Evolutionary conservation across 2,329 filamentous ascomycete genomes (phyloP).

Genomic region (Stagonosporopsis cucurbitacearum): DNA sequence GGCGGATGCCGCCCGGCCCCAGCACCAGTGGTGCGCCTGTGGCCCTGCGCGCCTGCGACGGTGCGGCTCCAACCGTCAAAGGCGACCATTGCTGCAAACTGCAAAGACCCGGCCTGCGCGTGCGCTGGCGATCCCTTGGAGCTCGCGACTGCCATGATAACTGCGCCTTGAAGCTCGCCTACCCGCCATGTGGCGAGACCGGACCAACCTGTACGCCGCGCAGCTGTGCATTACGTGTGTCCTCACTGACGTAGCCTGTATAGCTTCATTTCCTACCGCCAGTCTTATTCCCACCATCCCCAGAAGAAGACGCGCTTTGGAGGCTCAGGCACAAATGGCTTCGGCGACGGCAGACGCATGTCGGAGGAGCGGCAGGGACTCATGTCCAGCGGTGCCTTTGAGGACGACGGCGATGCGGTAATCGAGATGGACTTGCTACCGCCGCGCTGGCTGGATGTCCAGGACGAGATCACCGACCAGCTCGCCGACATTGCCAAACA

Average conservation of each 20-base stretch:
- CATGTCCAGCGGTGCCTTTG: slow-evolving; percentile 78
- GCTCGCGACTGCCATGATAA: slow-evolving; percentile 38
- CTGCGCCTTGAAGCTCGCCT: slow-evolving; percentile 33
- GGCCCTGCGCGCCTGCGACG: slow-evolving; percentile 9
- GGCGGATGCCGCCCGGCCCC: slow-evolving; percentile 13
- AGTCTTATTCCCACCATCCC: slow-evolving; percentile 96
- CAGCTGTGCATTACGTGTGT: slow-evolving; percentile 19
- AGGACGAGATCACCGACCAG: slow-evolving; percentile 88
- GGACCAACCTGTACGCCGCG: slow-evolving; percentile 86
- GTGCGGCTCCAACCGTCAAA: slow-evolving; percentile 18
- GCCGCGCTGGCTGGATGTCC: slow-evolving; percentile 93
- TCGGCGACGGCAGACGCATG: slow-evolving; percentile 51
- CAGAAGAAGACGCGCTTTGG: slow-evolving; percentile 76
- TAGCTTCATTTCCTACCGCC: slow-evolving; percentile 98
- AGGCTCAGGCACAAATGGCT: slow-evolving; percentile 62
- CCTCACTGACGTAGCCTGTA: slow-evolving; percentile 46
- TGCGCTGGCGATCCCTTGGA: slow-evolving; percentile 5
- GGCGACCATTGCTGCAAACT: slow-evolving; percentile 7
- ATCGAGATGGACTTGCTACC: slow-evolving; percentile 98
- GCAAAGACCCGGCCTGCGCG: neutral
- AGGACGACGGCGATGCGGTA: slow-evolving; percentile 88
- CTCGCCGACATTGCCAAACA: slow-evolving; percentile 82
- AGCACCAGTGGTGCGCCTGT: no score
- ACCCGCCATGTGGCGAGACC: slow-evolving; percentile 90
- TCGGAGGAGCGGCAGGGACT: slow-evolving; percentile 79